Evolutionary conservation across 2,329 filamentous ascomycete species (phyloP).

Genomic region (Seiridium unicorne): DNA sequence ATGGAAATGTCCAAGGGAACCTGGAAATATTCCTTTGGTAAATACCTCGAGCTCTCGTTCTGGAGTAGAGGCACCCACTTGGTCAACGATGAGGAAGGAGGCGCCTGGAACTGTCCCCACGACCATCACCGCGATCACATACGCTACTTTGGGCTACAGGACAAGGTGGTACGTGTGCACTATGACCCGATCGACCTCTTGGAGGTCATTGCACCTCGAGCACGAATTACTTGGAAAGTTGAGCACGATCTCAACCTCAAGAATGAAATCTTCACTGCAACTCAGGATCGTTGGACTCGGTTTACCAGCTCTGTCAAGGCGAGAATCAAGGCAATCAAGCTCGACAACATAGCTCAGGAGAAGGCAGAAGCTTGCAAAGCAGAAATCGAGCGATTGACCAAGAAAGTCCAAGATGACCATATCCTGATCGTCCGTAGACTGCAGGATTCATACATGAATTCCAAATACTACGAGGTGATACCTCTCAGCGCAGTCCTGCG

Average conservation of each 20-base stretch:
- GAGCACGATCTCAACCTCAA: slow-evolving; percentile 90
- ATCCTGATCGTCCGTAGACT: slow-evolving; percentile 70
- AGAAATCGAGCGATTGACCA: slow-evolving; percentile 76
- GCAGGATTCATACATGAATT: slow-evolving; percentile 87
- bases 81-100: slow-evolving; percentile 56
- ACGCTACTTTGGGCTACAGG: slow-evolving; percentile 86
- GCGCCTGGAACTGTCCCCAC: slow-evolving; percentile 65
- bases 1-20: slow-evolving; percentile 90
- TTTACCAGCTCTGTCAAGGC: slow-evolving; percentile 88
- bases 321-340: slow-evolving; percentile 82
- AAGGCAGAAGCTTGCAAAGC: slow-evolving; percentile 78
- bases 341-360: slow-evolving; percentile 86
- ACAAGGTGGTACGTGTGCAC: slow-evolving; percentile 83
- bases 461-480: slow-evolving; percentile 95
- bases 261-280: slow-evolving; percentile 83
- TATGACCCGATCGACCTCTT: slow-evolving; percentile 91
- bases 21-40: slow-evolving; percentile 98
- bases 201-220: slow-evolving; percentile 88
- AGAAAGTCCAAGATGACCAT: slow-evolving; percentile 83
- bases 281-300: slow-evolving; percentile 76
- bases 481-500: slow-evolving; percentile 87
- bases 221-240: slow-evolving; percentile 95
- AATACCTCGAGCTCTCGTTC: slow-evolving; percentile 96
- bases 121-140: slow-evolving; percentile 92
- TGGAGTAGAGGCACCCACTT: slow-evolving; percentile 85